Evolutionary conservation across 352 stramenopile species (phyloP).

Genomic region (Phytopythium delawarense): DNA sequence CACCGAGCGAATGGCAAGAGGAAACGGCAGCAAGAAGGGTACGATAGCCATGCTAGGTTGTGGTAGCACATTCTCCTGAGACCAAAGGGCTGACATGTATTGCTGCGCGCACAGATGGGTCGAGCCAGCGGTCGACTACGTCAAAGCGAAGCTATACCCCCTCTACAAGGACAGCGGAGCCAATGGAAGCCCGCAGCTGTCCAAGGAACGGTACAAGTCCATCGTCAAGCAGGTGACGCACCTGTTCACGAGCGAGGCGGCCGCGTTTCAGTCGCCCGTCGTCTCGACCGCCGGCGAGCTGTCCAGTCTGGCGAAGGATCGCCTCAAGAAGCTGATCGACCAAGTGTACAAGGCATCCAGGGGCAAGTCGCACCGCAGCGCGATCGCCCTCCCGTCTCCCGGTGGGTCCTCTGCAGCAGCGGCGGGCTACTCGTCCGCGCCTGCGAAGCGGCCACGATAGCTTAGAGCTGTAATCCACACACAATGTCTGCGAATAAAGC

Average conservation of each 20-base stretch:
- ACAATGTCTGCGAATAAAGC: too few relatives aligned
- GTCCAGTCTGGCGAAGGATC: constrained; percentile 52
- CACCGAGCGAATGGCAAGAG: constrained; percentile 32
- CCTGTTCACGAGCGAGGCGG: constrained; percentile 55
- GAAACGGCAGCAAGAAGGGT: constrained; percentile 44
- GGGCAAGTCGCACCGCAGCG: not conserved
- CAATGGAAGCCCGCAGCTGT: constrained; percentile 36
- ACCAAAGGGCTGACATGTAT: not conserved
- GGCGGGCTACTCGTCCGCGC: not conserved
- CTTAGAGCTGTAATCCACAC: not conserved
- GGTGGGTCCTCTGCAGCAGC: not conserved
- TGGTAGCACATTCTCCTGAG: not conserved
- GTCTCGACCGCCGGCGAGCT: constrained; percentile 35
- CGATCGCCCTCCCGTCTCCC: not conserved
- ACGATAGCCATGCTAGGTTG: constrained; percentile 10
- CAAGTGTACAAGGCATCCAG: constrained; percentile 50
- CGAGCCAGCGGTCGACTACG: constrained; percentile 57
- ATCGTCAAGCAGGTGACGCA: constrained; percentile 69
- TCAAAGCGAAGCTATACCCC: constrained; percentile 78
- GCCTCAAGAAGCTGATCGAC: constrained; percentile 73
- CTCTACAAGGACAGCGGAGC: constrained; percentile 57
- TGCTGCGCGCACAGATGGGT: constrained; percentile 30
- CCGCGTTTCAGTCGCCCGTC: constrained; percentile 53
- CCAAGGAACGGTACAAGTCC: constrained; percentile 73
- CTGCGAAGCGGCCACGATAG: not conserved